A percentile compares a stretch with the other conserved stretches of the same genome.
These are phyloP conservation scores for Colletotrichum tofieldiae DNA, from an alignment of 2,329 filamentous ascomycete genomes.

Conservation along the genomic window DNA sequence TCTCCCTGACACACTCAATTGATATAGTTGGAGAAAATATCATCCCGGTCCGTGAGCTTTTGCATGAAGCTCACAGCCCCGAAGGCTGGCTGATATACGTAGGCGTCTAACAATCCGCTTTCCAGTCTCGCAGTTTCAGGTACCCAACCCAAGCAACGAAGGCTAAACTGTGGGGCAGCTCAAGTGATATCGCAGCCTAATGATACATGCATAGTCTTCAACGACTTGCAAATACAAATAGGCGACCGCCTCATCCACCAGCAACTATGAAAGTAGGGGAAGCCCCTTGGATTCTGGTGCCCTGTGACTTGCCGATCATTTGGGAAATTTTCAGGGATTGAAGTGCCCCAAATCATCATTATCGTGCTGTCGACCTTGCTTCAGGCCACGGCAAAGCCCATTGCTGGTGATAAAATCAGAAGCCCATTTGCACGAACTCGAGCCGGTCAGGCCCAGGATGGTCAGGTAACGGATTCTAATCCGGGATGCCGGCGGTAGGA, in stretches of 20 bases:
- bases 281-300: neutral
- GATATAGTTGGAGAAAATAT: too few relatives aligned
- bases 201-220: slow-evolving; percentile 1
- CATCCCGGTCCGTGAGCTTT: too few relatives aligned
- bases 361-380: neutral
- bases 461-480: neutral
- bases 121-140: neutral
- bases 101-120: neutral
- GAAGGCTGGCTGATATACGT: too few relatives aligned
- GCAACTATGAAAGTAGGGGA: neutral
- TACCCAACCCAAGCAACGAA: neutral
- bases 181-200: neutral
- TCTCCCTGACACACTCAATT: too few relatives aligned
- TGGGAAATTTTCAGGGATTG: too few relatives aligned
- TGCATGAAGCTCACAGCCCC: too few relatives aligned
- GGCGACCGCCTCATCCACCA: neutral
- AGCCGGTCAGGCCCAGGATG: neutral
- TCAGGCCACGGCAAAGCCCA: neutral
- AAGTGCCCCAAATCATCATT: too few relatives aligned
- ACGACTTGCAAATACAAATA: neutral
- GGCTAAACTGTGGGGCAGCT: slow-evolving; percentile 7
- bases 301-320: neutral
- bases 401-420: neutral
- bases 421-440: neutral
- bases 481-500: neutral